These are phyloP conservation scores for Pleurotus salmoneostramineus DNA, from an alignment of 768 basidiomycete species.

Conservation along the genomic window DNA sequence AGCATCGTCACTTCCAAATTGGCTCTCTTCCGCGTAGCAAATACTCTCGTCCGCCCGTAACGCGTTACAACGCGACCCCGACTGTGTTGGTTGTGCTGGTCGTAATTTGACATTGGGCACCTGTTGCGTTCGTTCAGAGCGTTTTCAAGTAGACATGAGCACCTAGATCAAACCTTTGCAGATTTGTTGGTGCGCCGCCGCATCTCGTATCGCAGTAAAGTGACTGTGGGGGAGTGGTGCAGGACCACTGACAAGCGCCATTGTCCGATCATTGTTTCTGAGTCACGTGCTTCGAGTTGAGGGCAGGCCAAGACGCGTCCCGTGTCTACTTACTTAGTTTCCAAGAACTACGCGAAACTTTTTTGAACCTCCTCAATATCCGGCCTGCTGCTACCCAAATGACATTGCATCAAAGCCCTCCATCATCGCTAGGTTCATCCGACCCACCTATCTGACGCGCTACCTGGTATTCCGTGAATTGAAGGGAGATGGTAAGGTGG, in stretches of 20 bases:
- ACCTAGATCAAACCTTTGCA: constrained; percentile 41
- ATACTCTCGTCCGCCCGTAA: constrained; percentile 23
- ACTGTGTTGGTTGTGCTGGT: constrained; percentile 45
- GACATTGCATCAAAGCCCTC: no score
- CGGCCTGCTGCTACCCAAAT: no score
- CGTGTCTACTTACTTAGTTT: no score
- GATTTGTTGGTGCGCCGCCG: constrained; percentile 63
- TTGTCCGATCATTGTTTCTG: background rate
- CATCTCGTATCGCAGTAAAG: constrained; percentile 21
- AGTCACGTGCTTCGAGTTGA: background rate
- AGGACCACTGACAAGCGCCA: background rate
- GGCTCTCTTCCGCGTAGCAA: constrained; percentile 46
- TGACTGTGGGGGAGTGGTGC: background rate
- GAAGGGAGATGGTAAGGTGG: no score
- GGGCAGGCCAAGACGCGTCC: no score
- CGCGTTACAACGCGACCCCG: constrained; percentile 21
- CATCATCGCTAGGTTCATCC: no score
- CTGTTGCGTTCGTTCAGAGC: constrained; percentile 26
- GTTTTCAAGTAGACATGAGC: background rate
- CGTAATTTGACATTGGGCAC: constrained; percentile 83
- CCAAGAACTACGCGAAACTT: no score
- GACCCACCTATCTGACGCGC: no score
- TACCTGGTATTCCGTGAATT: no score
- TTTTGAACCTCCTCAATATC: no score
- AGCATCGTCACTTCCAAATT: constrained; percentile 35